Evolutionary conservation across 2,329 filamentous ascomycete species (phyloP), one percentile per base, ranked within the genome.

Genomic region (Didymellaceae sp.): DNA sequence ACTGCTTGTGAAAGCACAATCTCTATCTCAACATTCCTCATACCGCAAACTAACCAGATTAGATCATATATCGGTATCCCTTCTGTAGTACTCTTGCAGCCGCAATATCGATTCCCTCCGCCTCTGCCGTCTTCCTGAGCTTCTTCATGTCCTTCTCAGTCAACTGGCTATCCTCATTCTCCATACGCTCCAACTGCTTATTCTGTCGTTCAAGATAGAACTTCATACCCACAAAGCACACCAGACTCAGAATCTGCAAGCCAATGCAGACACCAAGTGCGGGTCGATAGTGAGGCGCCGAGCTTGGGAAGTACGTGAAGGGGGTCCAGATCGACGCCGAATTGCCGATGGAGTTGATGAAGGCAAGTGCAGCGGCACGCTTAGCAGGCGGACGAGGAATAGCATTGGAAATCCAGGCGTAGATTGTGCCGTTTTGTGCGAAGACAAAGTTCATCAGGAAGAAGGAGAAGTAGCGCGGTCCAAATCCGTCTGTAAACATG

Each of bases 381-480:
- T 83, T 83, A 1, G 80, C 81, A 0, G 80, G 78, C 0, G 81
- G 80, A 0, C 80, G 76, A 0, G 80, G 76, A 22, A 83, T 76
- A 2, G 77, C 74, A 26, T 74, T 77, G 1, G 77, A 76, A 41
- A 82, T 80, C 81, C 80, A 82, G 4, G 75, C 73, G 64, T 86
- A 90, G 38, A 83, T 61, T 4, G 78, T 81, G 25, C 77, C 78
- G 69, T 82, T 81, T 66, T 80, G 79, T 13, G 78, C 75, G 57
- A 83, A 83, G 48, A 84, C 75, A 57, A 83, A 82, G 55, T 77
- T 76, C 73, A 83, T 79, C 30, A 83, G 68, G 73, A 83, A 83
- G 50, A 83, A 71, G 18, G 75, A 77, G 67, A 83, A 79, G 70
- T 84, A 85, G 14, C 78, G 76, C 0, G 81, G 75, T 0, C 79